Percentiles rank a stretch among this genome's conserved stretches.
Evolutionary conservation across 2,329 filamentous ascomycete genomes (phyloP).

Genomic region (Elsinoe fawcettii): DNA sequence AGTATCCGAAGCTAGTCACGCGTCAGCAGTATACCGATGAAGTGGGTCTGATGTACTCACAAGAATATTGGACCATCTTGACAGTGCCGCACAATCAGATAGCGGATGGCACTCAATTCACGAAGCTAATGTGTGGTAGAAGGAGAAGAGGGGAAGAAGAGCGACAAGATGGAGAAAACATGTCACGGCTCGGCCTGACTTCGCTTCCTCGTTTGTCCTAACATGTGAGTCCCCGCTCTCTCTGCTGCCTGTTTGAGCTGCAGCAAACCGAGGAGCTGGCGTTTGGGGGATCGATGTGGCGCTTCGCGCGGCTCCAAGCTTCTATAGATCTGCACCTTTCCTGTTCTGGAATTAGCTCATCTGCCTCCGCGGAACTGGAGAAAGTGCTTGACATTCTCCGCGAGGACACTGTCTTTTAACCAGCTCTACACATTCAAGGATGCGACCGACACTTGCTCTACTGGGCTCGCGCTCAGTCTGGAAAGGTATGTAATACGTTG

Average conservation of each 20-base stretch:
- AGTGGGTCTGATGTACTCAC: not conserved
- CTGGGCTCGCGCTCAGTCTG: constrained; percentile 72
- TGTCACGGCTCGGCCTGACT: not conserved
- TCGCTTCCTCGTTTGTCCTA: not conserved
- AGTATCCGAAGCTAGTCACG: constrained; percentile 57
- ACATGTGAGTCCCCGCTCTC: constrained; percentile 2
- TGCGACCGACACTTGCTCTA: constrained; percentile 34
- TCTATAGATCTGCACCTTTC: not conserved
- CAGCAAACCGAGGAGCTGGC: constrained; percentile 8
- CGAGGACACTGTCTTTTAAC: not conserved
- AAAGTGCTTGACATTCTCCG: not conserved
- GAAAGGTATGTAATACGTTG: constrained; percentile 57
- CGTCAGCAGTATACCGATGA: not conserved
- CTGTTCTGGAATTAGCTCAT: not conserved
- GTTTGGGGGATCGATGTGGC: not conserved
- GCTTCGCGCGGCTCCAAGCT: constrained; percentile 2
- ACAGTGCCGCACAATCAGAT: constrained; percentile 10
- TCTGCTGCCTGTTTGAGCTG: constrained; percentile 4
- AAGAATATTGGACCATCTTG: constrained; percentile 15
- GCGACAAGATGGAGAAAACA: not conserved
- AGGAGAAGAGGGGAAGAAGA: not conserved
- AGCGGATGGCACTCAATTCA: constrained; percentile 15
- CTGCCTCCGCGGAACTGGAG: not conserved
- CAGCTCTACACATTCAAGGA: constrained; percentile 8
- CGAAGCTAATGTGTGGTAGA: not conserved